Base-by-base conservation (phyloP, 164 flowering plant genomes). In the Umbilicus rupestris region DNA sequence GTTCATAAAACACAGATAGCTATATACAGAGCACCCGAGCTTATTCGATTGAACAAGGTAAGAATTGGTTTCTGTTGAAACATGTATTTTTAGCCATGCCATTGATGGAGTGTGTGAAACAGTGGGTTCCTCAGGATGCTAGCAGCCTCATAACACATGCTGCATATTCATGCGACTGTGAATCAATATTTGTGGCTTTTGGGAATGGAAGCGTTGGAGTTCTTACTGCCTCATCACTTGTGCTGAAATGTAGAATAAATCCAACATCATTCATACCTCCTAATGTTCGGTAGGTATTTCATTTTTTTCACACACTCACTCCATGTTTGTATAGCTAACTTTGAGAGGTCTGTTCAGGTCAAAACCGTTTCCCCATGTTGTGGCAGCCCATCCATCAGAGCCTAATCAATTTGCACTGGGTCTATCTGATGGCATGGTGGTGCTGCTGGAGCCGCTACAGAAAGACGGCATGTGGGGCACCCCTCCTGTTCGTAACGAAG, bases 1-100 rank as follows among this genome's bases (percentile, higher is more conserved):
- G 85, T 94, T 39, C 99, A 94, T 77, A 95, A 87, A 76, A 83
- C 92, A 4, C 99, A 91, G 71, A 78, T 94, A 66, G 97, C 93
- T n/a, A 79, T 94, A 67, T 94, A 78, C 71, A 93, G 85, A 62
- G 90, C 88, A 65, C 73, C 86, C 30, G 88, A 83, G 65, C 75
- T 94, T 20, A 92, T 82, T 58, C 81, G 87, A 74, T 73, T 80
- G 10, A 85, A 84, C 73, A 95, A 89, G 96, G 98, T 90, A 8
- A 14, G 45, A 16, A 16, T 17, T 42, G 45, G 5, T 46, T 3
- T 46, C 20, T 14, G 16, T 46, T 46, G 50, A 46, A 16, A 16
- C 5, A 46, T 16, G 16, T 46, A 0, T 35, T 35, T 35, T 46
- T 46, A 46, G n/a, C 17, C 7, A 46, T 46, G 50, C n/a, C 7